These are phyloP conservation scores for Aspergillus sergii DNA, from an alignment of 2,329 filamentous ascomycete species.

Conservation along the genomic window DNA sequence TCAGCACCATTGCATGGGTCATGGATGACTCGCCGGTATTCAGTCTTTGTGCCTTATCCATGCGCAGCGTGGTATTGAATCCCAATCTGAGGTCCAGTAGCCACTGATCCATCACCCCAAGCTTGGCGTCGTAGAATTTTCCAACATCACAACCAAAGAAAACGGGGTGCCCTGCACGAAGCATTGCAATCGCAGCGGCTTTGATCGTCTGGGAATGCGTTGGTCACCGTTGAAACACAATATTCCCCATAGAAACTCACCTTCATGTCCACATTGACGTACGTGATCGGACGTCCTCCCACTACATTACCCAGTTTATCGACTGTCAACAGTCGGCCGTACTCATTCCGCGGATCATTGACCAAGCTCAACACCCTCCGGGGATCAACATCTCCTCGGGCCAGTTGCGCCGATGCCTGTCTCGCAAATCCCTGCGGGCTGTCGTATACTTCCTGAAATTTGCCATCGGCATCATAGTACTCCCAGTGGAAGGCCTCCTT, in stretches of 20 bases:
- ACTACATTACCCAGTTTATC: conserved; percentile 79
- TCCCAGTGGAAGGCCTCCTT: conserved; percentile 76
- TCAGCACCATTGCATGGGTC: conserved; percentile 93
- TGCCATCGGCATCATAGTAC: conserved; percentile 70
- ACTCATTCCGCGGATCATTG: conserved; percentile 79
- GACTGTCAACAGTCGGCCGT: conserved; percentile 73
- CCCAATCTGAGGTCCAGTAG: conserved; percentile 80
- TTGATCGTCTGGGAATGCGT: conserved; percentile 60
- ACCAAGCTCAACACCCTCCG: conserved; percentile 71
- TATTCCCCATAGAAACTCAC: conserved; percentile 2
- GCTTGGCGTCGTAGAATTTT: conserved; percentile 69
- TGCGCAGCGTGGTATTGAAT: conserved; percentile 73
- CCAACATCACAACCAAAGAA: conserved; percentile 91
- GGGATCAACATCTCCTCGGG: conserved; percentile 13
- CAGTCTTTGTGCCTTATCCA: conserved; percentile 76
- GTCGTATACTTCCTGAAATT: conserved; percentile 62
- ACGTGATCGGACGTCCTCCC: conserved; percentile 73
- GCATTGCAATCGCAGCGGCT: conserved; percentile 72
- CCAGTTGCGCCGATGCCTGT: conserved; percentile 56
- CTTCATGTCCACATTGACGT: conserved; percentile 77
- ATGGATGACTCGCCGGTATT: conserved; percentile 75
- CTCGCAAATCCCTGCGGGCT: conserved; percentile 72
- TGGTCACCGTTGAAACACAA: neutral
- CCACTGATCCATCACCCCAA: conserved; percentile 78
- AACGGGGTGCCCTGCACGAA: conserved; percentile 74